Conservation (phyloP, 805 yeast genomes). For the Saturnispora halmiae region DNA sequence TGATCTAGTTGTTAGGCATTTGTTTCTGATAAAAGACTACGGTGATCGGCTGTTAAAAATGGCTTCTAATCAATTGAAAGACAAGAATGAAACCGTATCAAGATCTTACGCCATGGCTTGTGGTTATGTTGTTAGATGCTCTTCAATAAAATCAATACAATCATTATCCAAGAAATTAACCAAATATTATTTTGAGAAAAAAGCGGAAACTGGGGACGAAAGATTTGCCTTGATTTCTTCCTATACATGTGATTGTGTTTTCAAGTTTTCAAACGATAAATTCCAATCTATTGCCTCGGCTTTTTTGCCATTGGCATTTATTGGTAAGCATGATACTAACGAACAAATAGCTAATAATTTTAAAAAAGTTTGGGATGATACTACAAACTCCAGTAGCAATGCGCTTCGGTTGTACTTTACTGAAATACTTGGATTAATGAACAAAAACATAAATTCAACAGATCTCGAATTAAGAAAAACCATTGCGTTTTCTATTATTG, state of each 20-base stretch:
- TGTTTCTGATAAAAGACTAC: constrained; percentile 35
- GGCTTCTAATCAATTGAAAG: constrained; percentile 51
- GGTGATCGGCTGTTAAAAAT: constrained; percentile 57
- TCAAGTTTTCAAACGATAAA: constrained; percentile 58
- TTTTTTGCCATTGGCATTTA: constrained; percentile 68
- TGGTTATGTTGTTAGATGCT: constrained; percentile 66
- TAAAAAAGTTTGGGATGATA: constrained; percentile 66
- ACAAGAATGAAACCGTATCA: constrained; percentile 63
- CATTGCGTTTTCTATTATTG: constrained; percentile 59
- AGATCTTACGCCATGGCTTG: constrained; percentile 70
- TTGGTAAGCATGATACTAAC: constrained; percentile 63
- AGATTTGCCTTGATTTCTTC: constrained; percentile 43
- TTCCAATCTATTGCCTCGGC: constrained; percentile 54
- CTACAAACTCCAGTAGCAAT: constrained; percentile 62
- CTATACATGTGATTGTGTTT: constrained; percentile 53
- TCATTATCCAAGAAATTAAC: constrained; percentile 45
- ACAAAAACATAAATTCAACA: constrained; percentile 42
- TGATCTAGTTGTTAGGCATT: constrained; percentile 49
- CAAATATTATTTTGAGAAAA: constrained; percentile 47
- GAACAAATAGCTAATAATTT: constrained; percentile 40
- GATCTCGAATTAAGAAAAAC: constrained; percentile 59
- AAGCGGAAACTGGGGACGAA: constrained; percentile 28
- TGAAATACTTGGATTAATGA: constrained; percentile 54
- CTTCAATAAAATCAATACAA: constrained; percentile 42
- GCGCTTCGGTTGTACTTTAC: constrained; percentile 58